A percentile compares a stretch with the other conserved stretches of the same genome.
Conservation (phyloP, 139 green algal genomes). For the Auxenochlorella pyrenoidosa region DNA sequence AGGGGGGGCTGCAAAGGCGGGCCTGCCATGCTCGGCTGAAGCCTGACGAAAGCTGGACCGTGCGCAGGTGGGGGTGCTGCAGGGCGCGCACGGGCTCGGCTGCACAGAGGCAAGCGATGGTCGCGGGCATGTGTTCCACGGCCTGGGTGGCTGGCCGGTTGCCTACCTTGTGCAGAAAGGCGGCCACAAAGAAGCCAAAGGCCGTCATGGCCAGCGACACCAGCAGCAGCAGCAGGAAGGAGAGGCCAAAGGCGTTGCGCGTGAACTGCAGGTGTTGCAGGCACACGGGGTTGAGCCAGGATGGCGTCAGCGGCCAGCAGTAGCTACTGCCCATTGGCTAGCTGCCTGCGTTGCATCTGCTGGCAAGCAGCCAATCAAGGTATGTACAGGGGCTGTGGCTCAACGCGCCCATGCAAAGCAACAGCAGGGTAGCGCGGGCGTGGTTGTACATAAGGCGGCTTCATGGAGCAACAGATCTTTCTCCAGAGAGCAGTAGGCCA, state of each 20-base stretch:
- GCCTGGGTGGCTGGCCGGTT: not conserved
- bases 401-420: too few relatives aligned
- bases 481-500: too few relatives aligned
- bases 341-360: not conserved
- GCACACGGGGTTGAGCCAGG: too few relatives aligned
- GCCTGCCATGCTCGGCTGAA: too few relatives aligned
- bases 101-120: too few relatives aligned
- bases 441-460: too few relatives aligned
- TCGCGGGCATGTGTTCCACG: not conserved
- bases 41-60: too few relatives aligned
- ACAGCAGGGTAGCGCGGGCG: too few relatives aligned
- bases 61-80: too few relatives aligned
- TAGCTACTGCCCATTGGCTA: not conserved
- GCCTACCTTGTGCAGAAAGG: conserved; percentile 52
- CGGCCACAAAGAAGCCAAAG: conserved; percentile 71
- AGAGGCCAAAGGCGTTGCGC: conserved; percentile 65
- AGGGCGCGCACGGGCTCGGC: too few relatives aligned
- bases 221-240: conserved; percentile 70
- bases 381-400: too few relatives aligned
- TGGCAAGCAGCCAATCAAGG: not conserved
- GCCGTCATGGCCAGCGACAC: conserved; percentile 58
- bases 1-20: not conserved
- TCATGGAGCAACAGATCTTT: too few relatives aligned
- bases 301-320: not conserved
- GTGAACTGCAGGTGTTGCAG: conserved; percentile 58